Conservation (phyloP, 257 asterid genomes). For the Fraxinus excelsior region DNA sequence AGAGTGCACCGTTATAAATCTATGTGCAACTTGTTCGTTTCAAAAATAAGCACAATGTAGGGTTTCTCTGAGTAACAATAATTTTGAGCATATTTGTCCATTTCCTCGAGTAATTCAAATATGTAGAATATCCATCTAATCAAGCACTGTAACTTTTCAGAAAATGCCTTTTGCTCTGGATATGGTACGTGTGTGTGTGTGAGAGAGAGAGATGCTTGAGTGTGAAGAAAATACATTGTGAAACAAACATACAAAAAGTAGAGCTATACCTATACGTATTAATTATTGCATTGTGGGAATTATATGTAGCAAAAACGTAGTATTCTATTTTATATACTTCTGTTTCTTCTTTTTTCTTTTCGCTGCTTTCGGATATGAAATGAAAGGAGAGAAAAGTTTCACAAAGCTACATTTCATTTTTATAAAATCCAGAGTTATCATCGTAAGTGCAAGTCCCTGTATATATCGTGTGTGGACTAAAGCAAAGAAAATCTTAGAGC, state of each 20-base stretch:
- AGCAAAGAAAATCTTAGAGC: neutral
- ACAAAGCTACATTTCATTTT: constrained; percentile 21
- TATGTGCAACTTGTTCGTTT: too few relatives aligned
- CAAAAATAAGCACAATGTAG: too few relatives aligned
- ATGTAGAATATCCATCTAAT: neutral
- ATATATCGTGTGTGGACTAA: neutral
- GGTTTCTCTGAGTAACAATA: too few relatives aligned
- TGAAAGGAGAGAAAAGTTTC: neutral
- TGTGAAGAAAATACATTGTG: constrained; percentile 35
- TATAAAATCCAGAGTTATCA: neutral
- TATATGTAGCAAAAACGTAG: neutral
- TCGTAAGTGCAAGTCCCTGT: neutral
- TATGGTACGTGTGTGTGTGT: neutral
- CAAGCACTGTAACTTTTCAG: neutral
- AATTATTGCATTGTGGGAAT: constrained; percentile 13
- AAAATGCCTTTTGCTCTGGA: neutral
- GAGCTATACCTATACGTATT: constrained; percentile 6
- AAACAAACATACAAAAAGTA: constrained; percentile 4
- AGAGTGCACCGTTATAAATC: too few relatives aligned
- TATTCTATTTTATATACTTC: neutral
- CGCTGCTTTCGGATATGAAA: constrained; percentile 24
- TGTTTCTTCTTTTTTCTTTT: neutral
- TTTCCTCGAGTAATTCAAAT: too few relatives aligned
- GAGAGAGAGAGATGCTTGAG: neutral
- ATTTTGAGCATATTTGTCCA: neutral